Percentiles rank a stretch among this genome's conserved stretches.
Conservation (phyloP, 768 basidiomycete species). For the Auricularia cornea region DNA sequence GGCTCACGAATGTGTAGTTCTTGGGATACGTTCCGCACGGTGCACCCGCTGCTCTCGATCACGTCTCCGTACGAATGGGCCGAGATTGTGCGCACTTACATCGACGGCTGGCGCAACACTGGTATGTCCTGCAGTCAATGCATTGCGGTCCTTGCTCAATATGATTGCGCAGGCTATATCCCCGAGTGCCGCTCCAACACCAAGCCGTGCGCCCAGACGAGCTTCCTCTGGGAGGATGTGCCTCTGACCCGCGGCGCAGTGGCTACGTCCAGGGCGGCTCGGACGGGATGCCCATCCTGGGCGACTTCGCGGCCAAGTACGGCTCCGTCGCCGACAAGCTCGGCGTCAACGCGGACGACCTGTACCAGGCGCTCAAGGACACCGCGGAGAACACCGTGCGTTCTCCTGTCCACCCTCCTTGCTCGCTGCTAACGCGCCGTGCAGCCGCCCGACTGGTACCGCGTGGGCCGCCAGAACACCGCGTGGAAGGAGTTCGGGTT, state of each 20-base stretch:
- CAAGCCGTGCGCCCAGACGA: constrained; percentile 29
- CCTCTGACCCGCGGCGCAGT: constrained; percentile 12
- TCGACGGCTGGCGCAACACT: constrained; percentile 44
- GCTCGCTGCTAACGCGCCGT: too few relatives aligned
- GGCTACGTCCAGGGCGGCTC: constrained; percentile 44
- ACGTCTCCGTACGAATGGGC: constrained; percentile 38
- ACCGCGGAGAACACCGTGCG: constrained; percentile 44
- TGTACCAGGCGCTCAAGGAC: constrained; percentile 42
- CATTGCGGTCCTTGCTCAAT: neutral
- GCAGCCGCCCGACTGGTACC: constrained; percentile 45
- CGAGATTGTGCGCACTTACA: constrained; percentile 39
- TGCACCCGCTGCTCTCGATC: constrained; percentile 41
- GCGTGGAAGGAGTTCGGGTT: constrained; percentile 44
- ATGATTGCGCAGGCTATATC: constrained; percentile 30
- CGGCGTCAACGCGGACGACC: constrained; percentile 36
- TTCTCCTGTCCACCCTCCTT: too few relatives aligned
- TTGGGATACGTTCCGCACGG: constrained; percentile 48
- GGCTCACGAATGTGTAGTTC: constrained; percentile 26
- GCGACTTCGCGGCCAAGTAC: constrained; percentile 45
- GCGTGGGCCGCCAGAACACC: constrained; percentile 44
- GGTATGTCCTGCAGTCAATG: constrained; percentile 19
- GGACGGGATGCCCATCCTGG: constrained; percentile 45
- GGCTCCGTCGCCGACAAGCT: constrained; percentile 27
- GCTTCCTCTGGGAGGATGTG: neutral
- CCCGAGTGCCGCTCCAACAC: constrained; percentile 45